Evolutionary conservation across 208 protist genomes (phyloP).

Genomic region (Wallacemonas rigidus): DNA sequence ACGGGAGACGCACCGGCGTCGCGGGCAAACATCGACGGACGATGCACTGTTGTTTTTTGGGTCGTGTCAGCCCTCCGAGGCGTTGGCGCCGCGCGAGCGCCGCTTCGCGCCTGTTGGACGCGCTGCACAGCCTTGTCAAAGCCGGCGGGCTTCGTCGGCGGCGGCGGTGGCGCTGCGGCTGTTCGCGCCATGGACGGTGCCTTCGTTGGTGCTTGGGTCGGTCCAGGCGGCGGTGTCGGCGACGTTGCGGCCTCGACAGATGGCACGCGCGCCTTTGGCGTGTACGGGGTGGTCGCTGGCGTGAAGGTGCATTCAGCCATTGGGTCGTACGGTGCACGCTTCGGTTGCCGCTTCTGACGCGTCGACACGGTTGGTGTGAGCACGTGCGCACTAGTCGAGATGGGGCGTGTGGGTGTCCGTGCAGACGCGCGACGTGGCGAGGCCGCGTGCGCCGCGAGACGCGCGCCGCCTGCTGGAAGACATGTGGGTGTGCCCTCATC

Average conservation of each 20-base stretch:
- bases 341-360: constrained; percentile 26
- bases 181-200: constrained; percentile 5
- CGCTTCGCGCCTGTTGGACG: constrained; percentile 35
- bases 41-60: neutral
- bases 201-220: neutral
- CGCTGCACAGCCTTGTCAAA: constrained; percentile 59
- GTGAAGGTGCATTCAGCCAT: constrained; percentile 62
- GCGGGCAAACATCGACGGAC: constrained; percentile 15
- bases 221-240: neutral
- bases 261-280: neutral
- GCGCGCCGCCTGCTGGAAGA: neutral
- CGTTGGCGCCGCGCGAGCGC: neutral
- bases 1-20: neutral
- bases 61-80: neutral
- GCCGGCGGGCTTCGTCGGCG: constrained; percentile 21
- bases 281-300: constrained; percentile 23
- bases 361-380: constrained; percentile 27
- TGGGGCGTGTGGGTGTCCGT: constrained; percentile 2
- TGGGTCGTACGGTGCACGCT: constrained; percentile 37
- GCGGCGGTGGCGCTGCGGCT: neutral
- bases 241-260: constrained; percentile 5
- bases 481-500: constrained; percentile 2
- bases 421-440: no score
- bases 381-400: constrained; percentile 28
- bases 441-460: neutral